Conservation (phyloP, 345 rosid genomes). For the Eucalyptus erythrocorys region DNA sequence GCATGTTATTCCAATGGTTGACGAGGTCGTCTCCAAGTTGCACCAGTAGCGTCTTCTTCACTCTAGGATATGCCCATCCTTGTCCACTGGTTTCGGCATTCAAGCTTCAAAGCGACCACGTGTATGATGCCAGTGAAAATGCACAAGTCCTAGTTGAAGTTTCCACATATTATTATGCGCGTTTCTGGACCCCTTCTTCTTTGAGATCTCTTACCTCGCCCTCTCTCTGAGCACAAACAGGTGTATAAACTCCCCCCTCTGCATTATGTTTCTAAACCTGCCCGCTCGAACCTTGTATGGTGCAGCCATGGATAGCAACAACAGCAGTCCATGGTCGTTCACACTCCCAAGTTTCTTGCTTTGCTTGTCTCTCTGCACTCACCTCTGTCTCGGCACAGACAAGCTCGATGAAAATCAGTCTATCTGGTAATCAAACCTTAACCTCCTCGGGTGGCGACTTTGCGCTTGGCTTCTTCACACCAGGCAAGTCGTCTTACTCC, state of each 20-base stretch:
- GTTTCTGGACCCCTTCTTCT: neutral
- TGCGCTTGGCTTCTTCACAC: neutral
- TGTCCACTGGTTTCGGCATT: neutral
- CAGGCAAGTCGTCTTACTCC: neutral
- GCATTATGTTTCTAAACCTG: neutral
- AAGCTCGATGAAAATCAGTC: slow-evolving; percentile 18
- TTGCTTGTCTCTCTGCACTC: slow-evolving; percentile 6
- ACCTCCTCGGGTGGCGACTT: neutral
- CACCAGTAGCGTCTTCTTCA: neutral
- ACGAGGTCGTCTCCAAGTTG: neutral
- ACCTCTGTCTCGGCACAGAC: slow-evolving; percentile 19
- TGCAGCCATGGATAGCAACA: slow-evolving; percentile 10
- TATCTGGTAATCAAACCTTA: neutral
- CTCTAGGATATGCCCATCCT: neutral
- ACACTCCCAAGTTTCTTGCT: slow-evolving; percentile 1
- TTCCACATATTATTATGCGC: neutral
- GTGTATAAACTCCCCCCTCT: neutral
- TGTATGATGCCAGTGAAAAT: neutral
- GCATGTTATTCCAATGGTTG: neutral
- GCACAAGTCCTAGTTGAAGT: neutral
- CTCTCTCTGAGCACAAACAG: neutral
- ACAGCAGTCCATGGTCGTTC: slow-evolving; percentile 4
- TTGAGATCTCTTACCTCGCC: neutral
- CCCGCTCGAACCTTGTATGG: neutral
- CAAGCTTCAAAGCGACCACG: neutral